phyloP scores from a whole-genome alignment of 2,329 filamentous ascomycete genomes.

The Sphaerulina vaccinii region DNA sequence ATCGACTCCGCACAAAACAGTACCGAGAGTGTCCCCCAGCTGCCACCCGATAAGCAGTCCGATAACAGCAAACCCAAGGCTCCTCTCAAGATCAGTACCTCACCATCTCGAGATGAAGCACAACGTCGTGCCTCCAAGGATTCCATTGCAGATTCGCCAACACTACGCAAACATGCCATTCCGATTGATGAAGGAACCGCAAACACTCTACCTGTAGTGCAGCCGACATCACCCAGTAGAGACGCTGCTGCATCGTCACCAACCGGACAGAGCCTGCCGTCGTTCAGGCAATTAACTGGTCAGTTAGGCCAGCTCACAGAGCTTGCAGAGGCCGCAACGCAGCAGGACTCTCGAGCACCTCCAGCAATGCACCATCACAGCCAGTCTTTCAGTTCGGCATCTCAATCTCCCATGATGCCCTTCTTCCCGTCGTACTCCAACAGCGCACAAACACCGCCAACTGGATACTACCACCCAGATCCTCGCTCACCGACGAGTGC shows the following conservation, averaged over 20 bases:
- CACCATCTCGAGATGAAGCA: constrained; percentile 1
- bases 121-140: constrained; percentile 11
- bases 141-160: constrained; percentile 28
- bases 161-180: constrained; percentile 25
- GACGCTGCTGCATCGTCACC: constrained; percentile 26
- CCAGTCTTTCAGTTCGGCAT: constrained; percentile 32
- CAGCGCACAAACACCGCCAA: constrained; percentile 32
- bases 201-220: constrained; percentile 31
- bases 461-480: constrained; percentile 18
- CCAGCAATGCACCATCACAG: constrained; percentile 28
- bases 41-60: constrained; percentile 11
- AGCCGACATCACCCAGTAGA: constrained; percentile 23
- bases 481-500: constrained; percentile 31
- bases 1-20: constrained; percentile 27
- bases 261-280: constrained; percentile 32
- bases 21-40: constrained; percentile 18
- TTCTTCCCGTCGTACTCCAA: constrained; percentile 27
- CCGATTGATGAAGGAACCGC: constrained; percentile 17
- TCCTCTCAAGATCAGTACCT: constrained; percentile 9
- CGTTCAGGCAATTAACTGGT: constrained; percentile 35
- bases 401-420: constrained; percentile 31
- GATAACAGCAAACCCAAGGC: constrained; percentile 1
- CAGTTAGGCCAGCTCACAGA: constrained; percentile 51
- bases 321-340: constrained; percentile 23
- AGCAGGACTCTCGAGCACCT: constrained; percentile 25